Percentiles rank a stretch among this genome's conserved stretches.
phyloP scores from a whole-genome alignment of 1,284 basidiomycete species.

The Rhizopogon hawkerae region DNA sequence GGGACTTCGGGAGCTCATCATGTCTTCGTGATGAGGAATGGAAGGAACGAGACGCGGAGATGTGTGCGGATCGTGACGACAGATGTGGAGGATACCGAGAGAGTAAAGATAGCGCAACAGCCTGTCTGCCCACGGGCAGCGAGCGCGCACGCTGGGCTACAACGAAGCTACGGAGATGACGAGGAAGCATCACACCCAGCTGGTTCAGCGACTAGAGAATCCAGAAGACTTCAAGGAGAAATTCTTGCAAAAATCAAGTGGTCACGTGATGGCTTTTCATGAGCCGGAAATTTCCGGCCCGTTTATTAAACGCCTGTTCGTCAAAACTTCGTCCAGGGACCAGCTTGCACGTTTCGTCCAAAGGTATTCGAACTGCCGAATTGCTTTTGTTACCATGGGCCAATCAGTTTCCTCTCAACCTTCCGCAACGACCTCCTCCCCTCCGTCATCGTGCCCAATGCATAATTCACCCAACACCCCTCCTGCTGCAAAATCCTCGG shows the following conservation, averaged over 20 bases:
- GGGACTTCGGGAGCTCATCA: slow-evolving; percentile 76
- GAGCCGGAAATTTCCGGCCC: too few relatives aligned
- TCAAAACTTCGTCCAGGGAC: too few relatives aligned
- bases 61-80: slow-evolving; percentile 13
- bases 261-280: slow-evolving; percentile 4
- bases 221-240: neutral
- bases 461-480: slow-evolving; percentile 4
- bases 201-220: slow-evolving; percentile 1
- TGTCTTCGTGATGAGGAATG: slow-evolving; percentile 57
- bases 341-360: neutral
- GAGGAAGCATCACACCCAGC: slow-evolving; percentile 19
- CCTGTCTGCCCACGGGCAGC: slow-evolving; percentile 10
- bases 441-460: slow-evolving; percentile 10
- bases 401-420: slow-evolving; percentile 19
- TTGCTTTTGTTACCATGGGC: slow-evolving; percentile 14
- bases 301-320: too few relatives aligned
- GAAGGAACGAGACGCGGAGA: slow-evolving; percentile 35
- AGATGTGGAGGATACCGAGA: slow-evolving; percentile 1
- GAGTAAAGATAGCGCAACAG: slow-evolving; percentile 29
- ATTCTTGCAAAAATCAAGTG: neutral
- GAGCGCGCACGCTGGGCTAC: slow-evolving; percentile 20
- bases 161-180: slow-evolving; percentile 25
- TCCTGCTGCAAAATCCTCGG: slow-evolving; percentile 2
- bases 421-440: neutral
- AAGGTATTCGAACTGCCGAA: neutral